Evolutionary conservation across 192 early-diverging fungal genomes (phyloP).

Genomic region (Spizellomyces punctatus): DNA sequence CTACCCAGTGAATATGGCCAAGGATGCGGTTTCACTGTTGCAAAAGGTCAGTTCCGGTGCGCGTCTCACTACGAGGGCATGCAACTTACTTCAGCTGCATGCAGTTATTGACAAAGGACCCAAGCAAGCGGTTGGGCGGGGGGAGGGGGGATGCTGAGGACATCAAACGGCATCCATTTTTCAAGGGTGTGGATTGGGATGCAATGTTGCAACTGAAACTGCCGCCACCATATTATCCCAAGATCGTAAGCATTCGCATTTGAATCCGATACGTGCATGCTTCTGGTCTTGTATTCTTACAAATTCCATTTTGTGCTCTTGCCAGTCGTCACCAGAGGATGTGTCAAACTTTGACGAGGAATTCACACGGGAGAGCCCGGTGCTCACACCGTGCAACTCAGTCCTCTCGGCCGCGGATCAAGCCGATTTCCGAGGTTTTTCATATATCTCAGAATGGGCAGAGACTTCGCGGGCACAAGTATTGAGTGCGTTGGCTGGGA

Average conservation of each 20-base stretch:
- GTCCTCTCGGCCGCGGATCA: slow-evolving; percentile 81
- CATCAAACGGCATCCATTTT: slow-evolving; percentile 93
- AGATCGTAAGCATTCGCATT: slow-evolving; percentile 61
- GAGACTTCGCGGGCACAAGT: not conserved
- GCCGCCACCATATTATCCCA: slow-evolving; percentile 89
- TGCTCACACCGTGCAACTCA: slow-evolving; percentile 88
- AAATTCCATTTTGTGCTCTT: slow-evolving; percentile 6
- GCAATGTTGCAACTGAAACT: slow-evolving; percentile 87
- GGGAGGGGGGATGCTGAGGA: slow-evolving; percentile 86
- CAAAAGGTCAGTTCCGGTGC: slow-evolving; percentile 62
- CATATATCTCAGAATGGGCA: slow-evolving; percentile 56
- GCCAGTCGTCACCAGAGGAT: slow-evolving; percentile 70
- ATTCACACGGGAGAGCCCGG: slow-evolving; percentile 94
- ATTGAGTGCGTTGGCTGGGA: not conserved
- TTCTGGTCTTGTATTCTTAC: not conserved
- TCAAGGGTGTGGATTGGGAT: slow-evolving; percentile 94
- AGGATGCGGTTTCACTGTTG: slow-evolving; percentile 89
- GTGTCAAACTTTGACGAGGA: slow-evolving; percentile 98
- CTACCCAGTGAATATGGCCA: slow-evolving; percentile 92
- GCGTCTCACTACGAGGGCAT: not conserved
- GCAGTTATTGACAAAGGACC: slow-evolving; percentile 86
- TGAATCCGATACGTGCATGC: not conserved
- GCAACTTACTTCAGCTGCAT: not conserved
- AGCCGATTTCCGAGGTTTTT: slow-evolving; percentile 93
- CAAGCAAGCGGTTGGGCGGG: slow-evolving; percentile 79